Evolutionary conservation across 352 stramenopile genomes (phyloP).

Genomic region (Pythium folliculosum): DNA sequence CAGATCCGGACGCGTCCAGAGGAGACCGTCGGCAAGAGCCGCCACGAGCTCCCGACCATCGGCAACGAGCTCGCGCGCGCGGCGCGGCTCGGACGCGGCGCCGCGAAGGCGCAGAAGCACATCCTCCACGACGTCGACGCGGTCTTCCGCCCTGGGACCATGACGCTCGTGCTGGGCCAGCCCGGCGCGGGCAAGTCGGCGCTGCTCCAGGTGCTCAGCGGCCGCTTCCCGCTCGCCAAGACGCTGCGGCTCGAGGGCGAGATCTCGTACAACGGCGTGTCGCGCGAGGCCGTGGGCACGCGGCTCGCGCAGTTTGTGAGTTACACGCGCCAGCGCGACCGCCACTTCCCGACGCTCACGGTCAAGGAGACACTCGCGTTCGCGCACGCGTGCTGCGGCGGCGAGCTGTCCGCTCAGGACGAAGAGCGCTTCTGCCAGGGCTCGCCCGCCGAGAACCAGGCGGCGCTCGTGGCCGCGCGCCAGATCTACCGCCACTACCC

Average conservation of each 20-base stretch:
- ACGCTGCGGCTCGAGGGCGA: constrained; percentile 39
- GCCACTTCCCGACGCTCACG: constrained; percentile 48
- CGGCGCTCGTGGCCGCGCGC: constrained; percentile 37
- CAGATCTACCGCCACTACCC: constrained; percentile 35
- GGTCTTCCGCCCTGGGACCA: constrained; percentile 31
- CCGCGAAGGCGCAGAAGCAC: constrained; percentile 37
- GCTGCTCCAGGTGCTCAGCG: constrained; percentile 55
- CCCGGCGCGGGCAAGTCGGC: constrained; percentile 35
- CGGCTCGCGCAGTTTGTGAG: constrained; percentile 46
- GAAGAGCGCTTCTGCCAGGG: constrained; percentile 37
- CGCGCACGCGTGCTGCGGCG: constrained; percentile 51
- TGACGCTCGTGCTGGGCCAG: constrained; percentile 29
- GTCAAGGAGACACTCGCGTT: constrained; percentile 55
- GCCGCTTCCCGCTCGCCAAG: constrained; percentile 47
- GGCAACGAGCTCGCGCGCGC: constrained; percentile 22
- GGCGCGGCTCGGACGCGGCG: constrained; percentile 23
- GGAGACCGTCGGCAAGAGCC: constrained; percentile 4
- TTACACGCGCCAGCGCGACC: constrained; percentile 51
- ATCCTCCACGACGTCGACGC: constrained; percentile 33
- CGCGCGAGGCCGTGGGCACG: constrained; percentile 30
- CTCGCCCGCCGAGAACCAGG: constrained; percentile 43
- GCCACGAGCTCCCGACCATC: constrained; percentile 27
- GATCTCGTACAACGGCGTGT: constrained; percentile 52
- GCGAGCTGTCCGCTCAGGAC: constrained; percentile 28
- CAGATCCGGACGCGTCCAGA: constrained; percentile 26